A percentile compares a stretch with the other conserved stretches of the same genome.
Conservation (phyloP, 2,329 filamentous ascomycete genomes). For the Chrysoporthe puriensis region DNA sequence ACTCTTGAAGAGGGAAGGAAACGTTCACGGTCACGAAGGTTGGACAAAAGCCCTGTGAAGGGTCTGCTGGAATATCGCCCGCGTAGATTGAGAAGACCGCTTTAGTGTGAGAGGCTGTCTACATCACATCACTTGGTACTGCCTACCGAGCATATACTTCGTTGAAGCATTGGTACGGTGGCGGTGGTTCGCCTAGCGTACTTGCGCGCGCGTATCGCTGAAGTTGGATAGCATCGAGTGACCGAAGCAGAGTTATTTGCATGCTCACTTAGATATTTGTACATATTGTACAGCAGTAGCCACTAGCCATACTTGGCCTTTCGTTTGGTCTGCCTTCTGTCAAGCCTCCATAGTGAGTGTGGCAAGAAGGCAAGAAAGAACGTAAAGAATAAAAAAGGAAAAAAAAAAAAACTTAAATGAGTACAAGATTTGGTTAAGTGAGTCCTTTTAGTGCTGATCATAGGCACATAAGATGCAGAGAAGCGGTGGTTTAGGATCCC, state of each 20-base stretch:
- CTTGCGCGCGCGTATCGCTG: background rate
- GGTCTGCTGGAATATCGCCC: background rate
- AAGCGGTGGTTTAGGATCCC: too few relatives aligned
- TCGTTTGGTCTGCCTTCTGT: background rate
- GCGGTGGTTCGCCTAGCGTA: background rate
- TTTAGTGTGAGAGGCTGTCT: background rate
- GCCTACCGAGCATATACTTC: background rate
- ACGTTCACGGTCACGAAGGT: too few relatives aligned
- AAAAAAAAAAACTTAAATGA: background rate
- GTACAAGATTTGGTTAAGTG: background rate
- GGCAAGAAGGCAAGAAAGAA: background rate
- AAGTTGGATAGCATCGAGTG: background rate
- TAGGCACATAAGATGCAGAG: too few relatives aligned
- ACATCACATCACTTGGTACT: background rate
- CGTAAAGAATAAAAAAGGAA: background rate
- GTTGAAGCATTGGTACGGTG: background rate
- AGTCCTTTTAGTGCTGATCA: too few relatives aligned
- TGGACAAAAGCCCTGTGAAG: background rate
- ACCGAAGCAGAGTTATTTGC: background rate
- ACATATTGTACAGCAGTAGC: background rate
- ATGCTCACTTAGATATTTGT: background rate
- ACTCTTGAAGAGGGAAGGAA: constrained; percentile 7
- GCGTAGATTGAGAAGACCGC: background rate
- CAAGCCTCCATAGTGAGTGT: background rate
- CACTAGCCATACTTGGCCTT: background rate